Evolutionary conservation across 1,139 yeast species (phyloP).

Genomic region (Saccharomyces hybrid): DNA sequence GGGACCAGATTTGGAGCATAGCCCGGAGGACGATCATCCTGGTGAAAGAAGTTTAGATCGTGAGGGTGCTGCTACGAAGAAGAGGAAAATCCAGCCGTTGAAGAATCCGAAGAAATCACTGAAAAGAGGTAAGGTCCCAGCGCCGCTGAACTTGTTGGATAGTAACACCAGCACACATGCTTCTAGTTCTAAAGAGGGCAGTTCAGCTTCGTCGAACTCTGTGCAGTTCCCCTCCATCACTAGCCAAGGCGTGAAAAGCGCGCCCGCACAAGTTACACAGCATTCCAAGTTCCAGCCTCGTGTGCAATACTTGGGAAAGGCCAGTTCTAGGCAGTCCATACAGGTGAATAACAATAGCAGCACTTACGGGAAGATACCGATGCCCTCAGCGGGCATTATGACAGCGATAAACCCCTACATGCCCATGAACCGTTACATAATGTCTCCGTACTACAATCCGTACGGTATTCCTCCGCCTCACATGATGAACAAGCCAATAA

Average conservation of each 20-base stretch:
- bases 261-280: constrained; percentile 8
- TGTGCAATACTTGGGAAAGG: constrained; percentile 3
- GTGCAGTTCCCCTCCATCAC: neutral
- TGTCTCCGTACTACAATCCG: constrained; percentile 26
- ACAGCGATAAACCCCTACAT: neutral
- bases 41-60: neutral
- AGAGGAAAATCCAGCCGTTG: constrained; percentile 2
- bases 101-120: constrained; percentile 14
- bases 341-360: neutral
- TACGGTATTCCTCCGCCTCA: constrained; percentile 1
- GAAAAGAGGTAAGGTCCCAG: constrained; percentile 15
- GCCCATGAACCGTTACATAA: constrained; percentile 10
- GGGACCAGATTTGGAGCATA: neutral
- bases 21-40: neutral
- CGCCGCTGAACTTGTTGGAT: constrained; percentile 12
- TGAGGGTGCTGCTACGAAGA: constrained; percentile 2
- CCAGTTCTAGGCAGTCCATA: constrained; percentile 1
- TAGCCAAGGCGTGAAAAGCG: constrained; percentile 6
- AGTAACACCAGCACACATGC: neutral
- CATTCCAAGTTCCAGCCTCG: constrained; percentile 9
- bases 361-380: constrained; percentile 1
- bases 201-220: neutral
- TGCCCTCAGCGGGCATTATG: neutral
- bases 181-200: neutral
- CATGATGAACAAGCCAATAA: constrained; percentile 1